Conservation (phyloP, 176 grass and related monocot species). For the Aechmea fasciata region DNA sequence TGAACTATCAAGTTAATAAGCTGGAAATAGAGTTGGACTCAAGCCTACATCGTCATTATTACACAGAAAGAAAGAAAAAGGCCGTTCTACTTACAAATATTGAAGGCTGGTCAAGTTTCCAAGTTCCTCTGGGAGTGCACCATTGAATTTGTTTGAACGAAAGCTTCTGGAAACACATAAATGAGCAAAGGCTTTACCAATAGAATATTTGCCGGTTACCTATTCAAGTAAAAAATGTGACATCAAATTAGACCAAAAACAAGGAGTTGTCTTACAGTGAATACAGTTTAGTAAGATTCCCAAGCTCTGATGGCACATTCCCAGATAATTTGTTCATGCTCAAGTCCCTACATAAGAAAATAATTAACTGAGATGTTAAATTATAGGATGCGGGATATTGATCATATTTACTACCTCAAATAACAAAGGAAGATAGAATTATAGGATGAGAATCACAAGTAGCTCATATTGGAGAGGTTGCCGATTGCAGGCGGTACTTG, state of each 20-base stretch:
- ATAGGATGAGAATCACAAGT: slow-evolving; percentile 30
- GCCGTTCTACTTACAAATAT: slow-evolving; percentile 6
- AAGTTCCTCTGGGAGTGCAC: neutral
- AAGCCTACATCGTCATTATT: neutral
- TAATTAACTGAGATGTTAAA: neutral
- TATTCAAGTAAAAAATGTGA: neutral
- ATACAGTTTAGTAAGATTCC: slow-evolving; percentile 12
- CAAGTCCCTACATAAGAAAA: neutral
- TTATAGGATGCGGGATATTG: neutral
- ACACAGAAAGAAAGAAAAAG: neutral
- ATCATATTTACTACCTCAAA: neutral
- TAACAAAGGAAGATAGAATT: neutral
- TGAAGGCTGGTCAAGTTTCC: slow-evolving; percentile 1
- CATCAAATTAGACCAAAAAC: neutral
- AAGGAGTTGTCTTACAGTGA: slow-evolving; percentile 2
- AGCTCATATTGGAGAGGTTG: slow-evolving; percentile 29
- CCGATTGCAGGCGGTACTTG: slow-evolving; percentile 10
- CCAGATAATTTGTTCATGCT: slow-evolving; percentile 9
- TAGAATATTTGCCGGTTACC: neutral
- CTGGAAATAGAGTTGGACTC: neutral
- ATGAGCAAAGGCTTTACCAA: neutral
- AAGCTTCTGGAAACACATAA: slow-evolving; percentile 16
- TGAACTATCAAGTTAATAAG: neutral
- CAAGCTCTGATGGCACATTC: neutral
- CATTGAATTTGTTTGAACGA: slow-evolving; percentile 12